Evolutionary conservation across 192 early-diverging fungal genomes (phyloP).

Genomic region (Podila minutissima): DNA sequence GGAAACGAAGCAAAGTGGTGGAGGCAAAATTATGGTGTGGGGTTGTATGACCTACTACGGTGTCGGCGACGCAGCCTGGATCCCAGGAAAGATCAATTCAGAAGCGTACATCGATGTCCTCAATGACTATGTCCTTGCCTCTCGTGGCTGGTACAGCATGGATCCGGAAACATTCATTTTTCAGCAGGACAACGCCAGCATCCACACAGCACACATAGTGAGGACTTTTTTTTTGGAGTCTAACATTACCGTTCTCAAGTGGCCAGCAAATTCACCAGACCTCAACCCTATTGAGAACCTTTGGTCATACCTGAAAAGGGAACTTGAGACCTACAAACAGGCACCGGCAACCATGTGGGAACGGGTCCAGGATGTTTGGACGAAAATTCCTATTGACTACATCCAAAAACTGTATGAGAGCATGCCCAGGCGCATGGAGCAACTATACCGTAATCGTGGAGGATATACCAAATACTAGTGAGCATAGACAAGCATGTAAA

Average conservation of each 20-base stretch:
- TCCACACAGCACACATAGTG: neutral
- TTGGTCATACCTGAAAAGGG: neutral
- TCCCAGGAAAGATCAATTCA: neutral
- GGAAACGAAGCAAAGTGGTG: neutral
- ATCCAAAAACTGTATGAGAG: neutral
- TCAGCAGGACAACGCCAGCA: constrained; percentile 9
- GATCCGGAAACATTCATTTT: neutral
- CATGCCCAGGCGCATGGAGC: neutral
- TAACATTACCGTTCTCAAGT: neutral
- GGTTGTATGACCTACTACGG: constrained; percentile 4
- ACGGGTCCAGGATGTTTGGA: neutral
- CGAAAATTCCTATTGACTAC: neutral
- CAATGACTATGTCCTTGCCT: neutral
- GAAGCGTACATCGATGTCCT: neutral
- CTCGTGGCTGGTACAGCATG: neutral
- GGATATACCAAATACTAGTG: neutral
- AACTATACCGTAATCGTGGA: neutral
- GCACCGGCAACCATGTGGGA: neutral
- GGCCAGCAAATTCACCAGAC: neutral
- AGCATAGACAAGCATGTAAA: too few species aligned
- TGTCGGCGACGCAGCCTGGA: neutral
- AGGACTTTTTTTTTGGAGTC: neutral
- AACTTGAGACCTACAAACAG: neutral
- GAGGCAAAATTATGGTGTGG: constrained; percentile 10
- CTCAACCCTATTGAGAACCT: neutral